Evolutionary conservation across 768 basidiomycete species (phyloP).

Genomic region (Collybiopsis luxurians): DNA sequence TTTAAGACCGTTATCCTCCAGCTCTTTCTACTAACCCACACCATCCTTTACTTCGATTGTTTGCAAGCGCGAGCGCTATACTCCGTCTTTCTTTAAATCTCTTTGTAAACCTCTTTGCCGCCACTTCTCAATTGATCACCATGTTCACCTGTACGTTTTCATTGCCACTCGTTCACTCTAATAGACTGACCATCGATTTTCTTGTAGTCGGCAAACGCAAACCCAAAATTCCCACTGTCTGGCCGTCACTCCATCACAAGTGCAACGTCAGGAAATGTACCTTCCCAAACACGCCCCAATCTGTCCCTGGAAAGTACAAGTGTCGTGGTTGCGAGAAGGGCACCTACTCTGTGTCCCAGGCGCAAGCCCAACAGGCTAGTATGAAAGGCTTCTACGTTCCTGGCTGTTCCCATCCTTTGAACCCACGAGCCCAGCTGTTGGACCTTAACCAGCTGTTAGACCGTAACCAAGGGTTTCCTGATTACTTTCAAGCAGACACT

Average conservation of each 20-base stretch:
- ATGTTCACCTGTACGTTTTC: slow-evolving; percentile 2
- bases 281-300: background rate
- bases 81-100: background rate
- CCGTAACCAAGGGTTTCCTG: slow-evolving; percentile 1
- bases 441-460: slow-evolving; percentile 1
- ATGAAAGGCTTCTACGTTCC: background rate
- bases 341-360: background rate
- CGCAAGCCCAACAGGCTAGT: background rate
- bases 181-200: background rate
- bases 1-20: background rate
- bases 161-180: background rate
- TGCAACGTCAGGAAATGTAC: slow-evolving; percentile 1
- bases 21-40: background rate
- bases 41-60: background rate
- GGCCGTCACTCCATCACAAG: slow-evolving; percentile 4
- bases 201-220: slow-evolving; percentile 1
- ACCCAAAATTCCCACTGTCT: slow-evolving; percentile 2
- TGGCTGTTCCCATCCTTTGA: background rate
- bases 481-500: background rate
- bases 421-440: background rate
- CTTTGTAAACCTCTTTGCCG: background rate
- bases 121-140: too few species aligned
- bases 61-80: slow-evolving; percentile 3
- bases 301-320: background rate
- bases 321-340: slow-evolving; percentile 6